A percentile compares a stretch with the other conserved stretches of the same genome.
phyloP scores from a whole-genome alignment of 306 rosid genomes.

The Corylus avellana region DNA sequence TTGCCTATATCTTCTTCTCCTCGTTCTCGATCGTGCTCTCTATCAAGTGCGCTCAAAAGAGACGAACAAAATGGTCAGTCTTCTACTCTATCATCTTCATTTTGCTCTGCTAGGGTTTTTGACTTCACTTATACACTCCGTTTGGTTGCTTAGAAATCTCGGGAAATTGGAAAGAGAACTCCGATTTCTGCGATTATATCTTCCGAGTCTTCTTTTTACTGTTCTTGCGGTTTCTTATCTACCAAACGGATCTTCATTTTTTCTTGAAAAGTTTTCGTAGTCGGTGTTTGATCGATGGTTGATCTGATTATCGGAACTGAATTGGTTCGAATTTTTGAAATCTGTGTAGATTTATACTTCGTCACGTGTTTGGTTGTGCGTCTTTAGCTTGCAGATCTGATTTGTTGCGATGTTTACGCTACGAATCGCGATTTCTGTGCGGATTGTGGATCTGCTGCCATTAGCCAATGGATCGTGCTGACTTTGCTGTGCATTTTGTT shows the following conservation, averaged over 20 bases:
- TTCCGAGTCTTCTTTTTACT: neutral
- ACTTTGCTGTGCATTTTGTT: neutral
- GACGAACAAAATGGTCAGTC: constrained; percentile 27
- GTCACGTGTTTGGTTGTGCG: neutral
- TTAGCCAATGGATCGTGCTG: neutral
- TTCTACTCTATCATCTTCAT: neutral
- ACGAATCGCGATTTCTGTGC: neutral
- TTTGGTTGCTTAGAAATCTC: neutral
- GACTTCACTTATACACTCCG: neutral
- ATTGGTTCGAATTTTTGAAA: neutral
- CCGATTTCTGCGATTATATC: no score
- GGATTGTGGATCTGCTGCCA: neutral
- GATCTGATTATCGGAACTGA: neutral
- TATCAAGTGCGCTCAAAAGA: neutral
- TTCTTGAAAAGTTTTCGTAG: neutral
- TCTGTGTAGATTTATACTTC: neutral
- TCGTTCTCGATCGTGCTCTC: neutral
- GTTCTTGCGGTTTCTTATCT: neutral
- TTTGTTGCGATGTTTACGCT: neutral
- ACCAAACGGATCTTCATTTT: neutral
- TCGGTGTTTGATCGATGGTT: neutral
- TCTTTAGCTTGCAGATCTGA: constrained; percentile 16
- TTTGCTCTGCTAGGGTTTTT: neutral
- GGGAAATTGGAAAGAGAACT: neutral
- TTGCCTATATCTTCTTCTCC: constrained; percentile 15